Base-by-base conservation (phyloP, 768 basidiomycete species). In the Leccinellum luteum region DNA sequence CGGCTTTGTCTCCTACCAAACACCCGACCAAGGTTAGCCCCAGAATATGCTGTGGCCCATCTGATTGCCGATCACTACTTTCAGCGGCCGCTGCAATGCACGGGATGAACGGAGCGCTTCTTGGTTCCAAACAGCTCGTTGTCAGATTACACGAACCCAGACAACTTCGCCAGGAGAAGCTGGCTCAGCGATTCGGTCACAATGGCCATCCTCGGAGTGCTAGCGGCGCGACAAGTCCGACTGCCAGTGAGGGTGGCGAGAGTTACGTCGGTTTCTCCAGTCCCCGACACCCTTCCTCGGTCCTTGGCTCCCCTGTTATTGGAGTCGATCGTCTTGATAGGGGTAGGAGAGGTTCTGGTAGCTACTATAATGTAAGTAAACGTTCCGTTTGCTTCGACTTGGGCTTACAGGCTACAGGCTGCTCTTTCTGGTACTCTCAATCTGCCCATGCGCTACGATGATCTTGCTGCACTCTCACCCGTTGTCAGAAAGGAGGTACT, bases 81-180 rank as follows among this genome's bases (percentile, higher is more conserved):
- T 8, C 61, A 93, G 93, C 93, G 32, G 59, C 81, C 28, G 79
- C 81, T 10, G 94, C 94, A 0, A 74, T 94, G 79, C 83, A 84
- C 52, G 81, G 76, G 10, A 94, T 95, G 92, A 92, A 95, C 56
- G 91, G 92, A 15, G 69, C 75, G 14, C 74, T 81, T 27, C 57
- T 95, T 27, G 90, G 90, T 30, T 74, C 79, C 14, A 92, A 94
- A 68, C 84, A 89, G 54, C 79, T 96, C 38, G 87, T 91, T 1
- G 94, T 96, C 27, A 84, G 94, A 43, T 74, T 95, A 52, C 92
- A 95, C 63, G 94, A 95, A 72, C 93, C 92, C 9, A 94, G 93
- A 69, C 90, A 92, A 68, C 73, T 94, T n/a, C 82, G 94, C 21
- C 89, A 93, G 69, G 91, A 92, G 74, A 93, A 94, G 63, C 78